Percentiles rank a stretch among this genome's conserved stretches.
Conservation (phyloP, 352 stramenopile genomes). For the Blastocystis sp. region DNA sequence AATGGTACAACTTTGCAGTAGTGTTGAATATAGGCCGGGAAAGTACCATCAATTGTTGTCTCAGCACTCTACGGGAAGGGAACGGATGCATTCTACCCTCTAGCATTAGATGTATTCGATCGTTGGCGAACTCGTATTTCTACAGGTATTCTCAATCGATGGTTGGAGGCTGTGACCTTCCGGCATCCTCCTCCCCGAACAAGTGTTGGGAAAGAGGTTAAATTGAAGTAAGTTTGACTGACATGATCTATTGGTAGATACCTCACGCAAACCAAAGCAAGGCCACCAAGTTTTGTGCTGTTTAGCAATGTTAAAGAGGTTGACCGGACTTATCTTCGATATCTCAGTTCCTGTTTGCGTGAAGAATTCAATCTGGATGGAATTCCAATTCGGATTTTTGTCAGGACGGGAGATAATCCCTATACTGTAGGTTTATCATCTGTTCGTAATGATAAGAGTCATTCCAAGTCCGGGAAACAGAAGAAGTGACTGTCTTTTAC, state of each 20-base stretch:
- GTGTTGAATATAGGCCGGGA: not conserved
- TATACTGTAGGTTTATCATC: not conserved
- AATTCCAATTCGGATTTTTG: slow-evolving; percentile 71
- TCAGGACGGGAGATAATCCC: slow-evolving; percentile 44
- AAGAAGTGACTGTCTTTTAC: slow-evolving; percentile 3
- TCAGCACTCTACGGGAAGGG: slow-evolving; percentile 68
- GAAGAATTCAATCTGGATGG: slow-evolving; percentile 71
- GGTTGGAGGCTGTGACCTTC: slow-evolving; percentile 68
- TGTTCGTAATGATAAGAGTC: not conserved
- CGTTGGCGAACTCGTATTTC: slow-evolving; percentile 70
- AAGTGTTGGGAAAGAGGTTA: not conserved
- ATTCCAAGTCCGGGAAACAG: not conserved
- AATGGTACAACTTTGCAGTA: not conserved
- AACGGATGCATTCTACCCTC: slow-evolving; percentile 63
- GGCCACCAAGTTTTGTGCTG: slow-evolving; percentile 72
- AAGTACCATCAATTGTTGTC: slow-evolving; percentile 70
- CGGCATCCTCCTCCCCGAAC: slow-evolving; percentile 66
- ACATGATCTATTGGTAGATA: slow-evolving; percentile 70
- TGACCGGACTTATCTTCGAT: slow-evolving; percentile 69
- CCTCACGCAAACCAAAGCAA: slow-evolving; percentile 70
- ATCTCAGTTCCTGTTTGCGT: slow-evolving; percentile 69
- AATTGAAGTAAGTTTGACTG: not conserved
- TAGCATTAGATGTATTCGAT: slow-evolving; percentile 70
- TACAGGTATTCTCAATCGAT: slow-evolving; percentile 71
- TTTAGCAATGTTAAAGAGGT: slow-evolving; percentile 71